These are phyloP conservation scores for Lithospermum erythrorhizon DNA, from an alignment of 257 asterid species.

Conservation along the genomic window DNA sequence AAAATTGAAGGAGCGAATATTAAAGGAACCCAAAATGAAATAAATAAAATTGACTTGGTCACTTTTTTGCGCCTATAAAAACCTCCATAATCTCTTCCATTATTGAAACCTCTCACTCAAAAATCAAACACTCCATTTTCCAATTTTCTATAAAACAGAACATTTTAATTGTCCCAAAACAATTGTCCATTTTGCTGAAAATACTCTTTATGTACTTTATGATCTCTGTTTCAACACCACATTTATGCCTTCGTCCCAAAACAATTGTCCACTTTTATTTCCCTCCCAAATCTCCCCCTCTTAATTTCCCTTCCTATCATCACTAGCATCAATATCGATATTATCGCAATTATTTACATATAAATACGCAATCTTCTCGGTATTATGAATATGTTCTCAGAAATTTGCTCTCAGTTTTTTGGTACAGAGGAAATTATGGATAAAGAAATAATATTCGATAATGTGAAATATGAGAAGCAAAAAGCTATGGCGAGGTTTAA, in stretches of 20 bases:
- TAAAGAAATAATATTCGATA: conserved; percentile 8
- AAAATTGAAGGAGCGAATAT: background rate
- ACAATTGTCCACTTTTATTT: conserved; percentile 1
- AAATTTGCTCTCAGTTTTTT: background rate
- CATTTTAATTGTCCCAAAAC: background rate
- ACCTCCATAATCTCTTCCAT: background rate
- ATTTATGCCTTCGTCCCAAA: background rate
- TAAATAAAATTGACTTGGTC: background rate
- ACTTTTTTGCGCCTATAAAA: background rate
- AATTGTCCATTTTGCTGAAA: background rate
- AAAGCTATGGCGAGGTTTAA: conserved; percentile 35
- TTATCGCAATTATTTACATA: too few species aligned
- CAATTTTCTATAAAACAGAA: background rate
- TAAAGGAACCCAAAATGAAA: background rate
- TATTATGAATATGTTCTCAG: background rate
- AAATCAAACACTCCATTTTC: background rate
- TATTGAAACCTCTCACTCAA: background rate
- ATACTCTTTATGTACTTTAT: conserved; percentile 1
- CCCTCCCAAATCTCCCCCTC: background rate
- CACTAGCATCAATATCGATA: too few species aligned
- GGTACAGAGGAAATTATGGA: conserved; percentile 17
- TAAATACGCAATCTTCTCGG: too few species aligned
- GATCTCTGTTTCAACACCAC: background rate
- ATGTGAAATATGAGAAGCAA: conserved; percentile 24
- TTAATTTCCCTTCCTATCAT: too few species aligned